Base-by-base conservation (phyloP, 208 protist species). In the Jaenimonas drosophilae region DNA sequence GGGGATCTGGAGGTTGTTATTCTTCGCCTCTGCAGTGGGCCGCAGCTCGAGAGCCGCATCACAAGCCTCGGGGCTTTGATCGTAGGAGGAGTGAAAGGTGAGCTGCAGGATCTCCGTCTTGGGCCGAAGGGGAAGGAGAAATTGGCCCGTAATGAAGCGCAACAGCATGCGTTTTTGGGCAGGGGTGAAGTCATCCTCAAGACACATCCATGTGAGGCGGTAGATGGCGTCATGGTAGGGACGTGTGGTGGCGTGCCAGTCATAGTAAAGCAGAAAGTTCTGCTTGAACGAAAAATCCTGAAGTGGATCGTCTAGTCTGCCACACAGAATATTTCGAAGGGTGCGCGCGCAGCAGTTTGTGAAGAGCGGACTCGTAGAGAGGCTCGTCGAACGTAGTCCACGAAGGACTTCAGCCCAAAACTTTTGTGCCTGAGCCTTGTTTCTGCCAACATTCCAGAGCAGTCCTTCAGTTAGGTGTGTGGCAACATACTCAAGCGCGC, bases 101-200 rank as follows among this genome's bases (percentile, higher is more conserved):
- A 59, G 33, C 28, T 58, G 48, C 24, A 57, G n/a, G 3, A 44
- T 28, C 38, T 72, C 58, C n/a, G 43, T 52, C 29, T 62, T 54
- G 23, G 51, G 24, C 19, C 20, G 20, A 19, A 31, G 4, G 1
- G 64, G 57, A 32, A 72, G 48, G 30, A 49, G 38, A 20, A 47
- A 28, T 27, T 64, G 40, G 1, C 74, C 74, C 0, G 65, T 83
- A 25, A 77, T 66, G 51, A 83, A 72, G 17, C 63, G 54, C 39
- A 83, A 49, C 30, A 83, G 38, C 19, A 57, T 16, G 7, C 61
- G 66, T 42, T 63, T 65, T 43, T 75, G 61, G 9, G 33, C 26
- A 2, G 61, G 14, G 19, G 48, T 56, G 53, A 77, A 62, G 20
- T 58, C 21, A 0, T 70, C 47, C n/a, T 83, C 63, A n/a, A 83